These are phyloP conservation scores for Cercophora sp. DNA, from an alignment of 495 filamentous ascomycete species.

Conservation along the genomic window DNA sequence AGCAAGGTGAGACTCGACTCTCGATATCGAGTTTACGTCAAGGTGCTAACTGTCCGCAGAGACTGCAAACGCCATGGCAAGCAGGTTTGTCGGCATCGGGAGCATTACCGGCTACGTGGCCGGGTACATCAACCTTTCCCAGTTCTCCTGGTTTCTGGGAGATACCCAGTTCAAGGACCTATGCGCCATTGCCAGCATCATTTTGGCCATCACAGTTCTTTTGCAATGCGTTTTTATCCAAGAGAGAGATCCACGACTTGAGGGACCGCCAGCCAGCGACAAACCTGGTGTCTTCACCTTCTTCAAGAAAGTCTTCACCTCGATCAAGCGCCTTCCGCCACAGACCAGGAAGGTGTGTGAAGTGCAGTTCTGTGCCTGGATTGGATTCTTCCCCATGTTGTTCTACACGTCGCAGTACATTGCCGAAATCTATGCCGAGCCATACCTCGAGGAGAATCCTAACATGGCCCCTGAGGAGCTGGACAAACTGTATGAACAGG, in stretches of 20 bases:
- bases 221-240: conserved; percentile 61
- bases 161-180: conserved; percentile 86
- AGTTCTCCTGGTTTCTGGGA: conserved; percentile 68
- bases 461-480: conserved; percentile 70
- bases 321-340: conserved; percentile 68
- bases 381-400: conserved; percentile 92
- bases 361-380: conserved; percentile 86
- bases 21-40: not conserved
- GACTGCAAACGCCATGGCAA: conserved; percentile 83
- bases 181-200: conserved; percentile 72
- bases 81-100: conserved; percentile 72
- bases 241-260: conserved; percentile 75
- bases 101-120: conserved; percentile 84
- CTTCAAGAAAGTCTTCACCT: conserved; percentile 71
- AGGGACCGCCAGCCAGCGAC: conserved; percentile 54
- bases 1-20: conserved; percentile 55
- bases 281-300: conserved; percentile 68
- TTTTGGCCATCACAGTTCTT: conserved; percentile 60
- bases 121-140: conserved; percentile 73
- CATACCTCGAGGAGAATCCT: conserved; percentile 69
- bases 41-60: conserved; percentile 36
- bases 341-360: conserved; percentile 80
- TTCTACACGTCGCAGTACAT: conserved; percentile 93
- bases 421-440: conserved; percentile 83
- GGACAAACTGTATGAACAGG: conserved; percentile 72